phyloP scores from a whole-genome alignment of 495 filamentous ascomycete species.

The Pyronema domesticum region DNA sequence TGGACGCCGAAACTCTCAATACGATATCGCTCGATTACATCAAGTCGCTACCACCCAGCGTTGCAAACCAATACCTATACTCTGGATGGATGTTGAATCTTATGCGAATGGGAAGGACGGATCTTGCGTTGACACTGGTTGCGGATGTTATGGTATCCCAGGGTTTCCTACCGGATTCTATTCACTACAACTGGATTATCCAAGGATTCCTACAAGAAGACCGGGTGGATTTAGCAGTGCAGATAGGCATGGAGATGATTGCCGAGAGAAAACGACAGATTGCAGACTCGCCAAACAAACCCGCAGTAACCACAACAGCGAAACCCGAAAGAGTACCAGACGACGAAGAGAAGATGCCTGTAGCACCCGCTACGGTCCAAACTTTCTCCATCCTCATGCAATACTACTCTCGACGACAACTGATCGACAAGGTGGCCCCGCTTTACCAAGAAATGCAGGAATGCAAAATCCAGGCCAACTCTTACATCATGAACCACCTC shows the following conservation, averaged over 20 bases:
- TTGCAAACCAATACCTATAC: constrained; percentile 44
- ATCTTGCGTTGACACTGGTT: constrained; percentile 35
- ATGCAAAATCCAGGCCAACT: constrained; percentile 36
- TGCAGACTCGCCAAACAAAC: constrained; percentile 9
- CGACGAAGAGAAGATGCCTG: not conserved
- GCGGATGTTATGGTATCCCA: constrained; percentile 42
- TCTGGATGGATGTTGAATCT: constrained; percentile 46
- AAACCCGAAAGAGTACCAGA: not conserved
- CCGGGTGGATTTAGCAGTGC: constrained; percentile 34
- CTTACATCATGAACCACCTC: constrained; percentile 45
- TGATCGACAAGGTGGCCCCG: constrained; percentile 31
- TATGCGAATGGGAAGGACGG: constrained; percentile 40
- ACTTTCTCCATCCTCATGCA: constrained; percentile 45
- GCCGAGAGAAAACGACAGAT: constrained; percentile 33
- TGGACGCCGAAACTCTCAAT: constrained; percentile 27
- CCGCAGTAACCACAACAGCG: not conserved
- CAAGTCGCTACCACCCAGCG: constrained; percentile 35
- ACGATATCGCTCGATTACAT: constrained; percentile 36
- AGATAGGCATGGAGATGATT: constrained; percentile 41
- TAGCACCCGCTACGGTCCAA: constrained; percentile 38
- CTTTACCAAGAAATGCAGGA: constrained; percentile 31
- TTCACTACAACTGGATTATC: constrained; percentile 44
- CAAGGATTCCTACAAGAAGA: constrained; percentile 34
- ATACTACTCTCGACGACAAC: constrained; percentile 36
- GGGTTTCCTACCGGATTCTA: constrained; percentile 37